Evolutionary conservation across 2,329 filamentous ascomycete genomes (phyloP), one percentile per base, ranked within the genome.

Genomic region (Diaporthe caulivora): DNA sequence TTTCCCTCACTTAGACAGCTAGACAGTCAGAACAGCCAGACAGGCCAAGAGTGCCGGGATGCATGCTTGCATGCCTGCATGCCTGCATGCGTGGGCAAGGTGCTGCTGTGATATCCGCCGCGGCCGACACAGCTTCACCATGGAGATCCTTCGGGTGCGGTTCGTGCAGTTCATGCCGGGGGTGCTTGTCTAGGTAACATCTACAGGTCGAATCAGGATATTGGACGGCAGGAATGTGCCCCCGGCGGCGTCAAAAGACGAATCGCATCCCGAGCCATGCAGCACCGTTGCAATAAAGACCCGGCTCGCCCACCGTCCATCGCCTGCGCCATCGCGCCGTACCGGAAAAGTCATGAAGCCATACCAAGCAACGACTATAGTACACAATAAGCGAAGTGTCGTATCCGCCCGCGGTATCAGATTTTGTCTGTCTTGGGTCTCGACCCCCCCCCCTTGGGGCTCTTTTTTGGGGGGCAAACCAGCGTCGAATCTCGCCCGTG

Each of bases 371-470:
- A 3, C n/a, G n/a, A n/a, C n/a, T 10, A 40, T 40, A 10, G 37
- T 13, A 40, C 62, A 67, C 31, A 53, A 67, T 29, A 67, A 53
- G 62, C 62, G 62, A 67, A 29, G 62, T 67, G 62, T 67, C 62
- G 62, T 67, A 53, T 67, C 62, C 62, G 62, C 62, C 62, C 47
- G 31, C 62, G 21, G 62, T 40, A 67, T 53, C 62, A 67, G 62
- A 67, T 26, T 53, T 67, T 53, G 62, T 53, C 62, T 53, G 31
- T 21, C 53, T 67, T 67, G 29, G 62, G n/a, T 49, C 40, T 65
- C 44, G 62, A 65, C 42, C 51, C 21, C 37, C n/a, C 37, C 37
- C 57, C 34, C 34, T 29, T 54, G 51, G 26, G 26, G 24, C 26
- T 37, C 54, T 37, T n/a, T 34, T 34, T 54, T 8, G 60, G 60